Base-by-base conservation (phyloP, 495 filamentous ascomycete species). In the Xylaria acuta region DNA sequence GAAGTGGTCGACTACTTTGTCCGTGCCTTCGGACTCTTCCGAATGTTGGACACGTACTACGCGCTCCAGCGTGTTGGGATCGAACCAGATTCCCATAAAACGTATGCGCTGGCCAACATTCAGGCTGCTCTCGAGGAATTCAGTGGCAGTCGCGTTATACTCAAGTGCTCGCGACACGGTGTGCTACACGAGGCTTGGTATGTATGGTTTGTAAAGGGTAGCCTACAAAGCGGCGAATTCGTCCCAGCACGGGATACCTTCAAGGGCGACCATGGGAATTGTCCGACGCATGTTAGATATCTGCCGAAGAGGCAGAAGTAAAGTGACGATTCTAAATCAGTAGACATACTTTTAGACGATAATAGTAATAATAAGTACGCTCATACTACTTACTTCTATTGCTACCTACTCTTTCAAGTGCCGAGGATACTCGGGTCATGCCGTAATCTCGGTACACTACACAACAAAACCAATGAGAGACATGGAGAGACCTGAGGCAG, bases 171-270 rank as follows among this genome's bases (percentile, higher is more conserved):
- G 14, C 78, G 84, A 11, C 74, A 79, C 12, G 78, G 80, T 30
- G 79, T 84, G 34, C 81, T 97, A 34, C 91, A 94, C 75, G 91
- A 97, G 81, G 89, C 93, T 30, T 96, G 93, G 92, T 97, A 97
- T 77, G 88, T 90, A 72, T 97, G 91, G 83, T 91, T 95, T 74
- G 88, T 97, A 14, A 87, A 88, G 64, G 94, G 94, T 38, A 90
- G 87, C 69, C 80, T 97, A 49, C 92, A 94, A 77, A 90, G 86
- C 7, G 94, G 94, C 32, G 81, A 88, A 64, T 97, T 97, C 76
- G 86, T 94, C 25, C 83, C 92, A 3, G 80, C 80, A 2, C 71
- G 76, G 71, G 80, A 83, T 40, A 81, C 72, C 38, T 75, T 76
- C 36, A 78, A 80, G 67, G 83, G 75, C 18, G 76, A 81, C 36